Evolutionary conservation across 768 basidiomycete species (phyloP), one percentile per base, ranked within the genome.

Genomic region (Serendipita sp.): DNA sequence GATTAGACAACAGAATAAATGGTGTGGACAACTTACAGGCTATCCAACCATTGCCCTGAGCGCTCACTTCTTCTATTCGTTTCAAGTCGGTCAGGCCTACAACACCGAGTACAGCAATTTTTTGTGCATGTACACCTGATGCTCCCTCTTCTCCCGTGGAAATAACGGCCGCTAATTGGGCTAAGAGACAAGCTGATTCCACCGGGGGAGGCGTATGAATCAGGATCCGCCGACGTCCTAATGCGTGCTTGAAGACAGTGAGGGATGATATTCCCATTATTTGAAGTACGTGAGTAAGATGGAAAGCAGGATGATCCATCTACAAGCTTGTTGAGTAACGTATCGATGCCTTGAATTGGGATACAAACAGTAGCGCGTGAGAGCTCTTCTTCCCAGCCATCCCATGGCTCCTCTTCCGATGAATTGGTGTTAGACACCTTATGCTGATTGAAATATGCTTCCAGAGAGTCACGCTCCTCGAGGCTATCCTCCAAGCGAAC

Each of bases 151-250:
- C 41, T 35, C 62, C 67, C 44, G 81, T 86, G 68, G 79, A 81
- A 3, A 86, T 82, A 62, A 87, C 85, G 64, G 86, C 87, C 4
- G 77, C 78, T 10, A 78, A 76, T 56, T 78, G 78, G 54, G 82
- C 83, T 38, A 92, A 77, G 3, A 86, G 79, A 67, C 86, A 90
- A 0, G 89, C 87, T 0, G 83, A 81, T 70, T 91, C 87, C 11
- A 91, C 87, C 0, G 89, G 41, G 0, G 89, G 88, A 1, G 83
- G 75, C 0, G 89, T 88, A 71, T 88, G 88, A 38, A 92, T 85
- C 44, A 92, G 75, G n/a, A 92, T 81, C 15, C 90, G 78, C 63
- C 79, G 82, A 3, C 89, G 80, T 0, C 84, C 85, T 3, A 92
- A 77, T 15, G 89, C 81, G 69, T 90, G 83, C 70, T 90, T 90